Evolutionary conservation across 1,139 yeast species (phyloP), one percentile per base, ranked within the genome.

Genomic region (Magnusiomyces magnusii): DNA sequence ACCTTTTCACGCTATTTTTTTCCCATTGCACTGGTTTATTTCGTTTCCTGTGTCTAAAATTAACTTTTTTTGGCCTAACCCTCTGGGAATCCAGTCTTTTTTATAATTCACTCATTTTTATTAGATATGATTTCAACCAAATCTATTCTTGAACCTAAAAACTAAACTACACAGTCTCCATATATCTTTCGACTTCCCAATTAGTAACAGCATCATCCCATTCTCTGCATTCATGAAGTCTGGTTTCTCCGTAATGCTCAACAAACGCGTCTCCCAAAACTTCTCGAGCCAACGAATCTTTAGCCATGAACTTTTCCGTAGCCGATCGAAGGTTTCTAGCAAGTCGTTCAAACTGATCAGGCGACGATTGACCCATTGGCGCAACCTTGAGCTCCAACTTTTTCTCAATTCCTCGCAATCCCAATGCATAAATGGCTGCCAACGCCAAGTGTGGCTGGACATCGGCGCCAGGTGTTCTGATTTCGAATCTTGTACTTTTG

Each of bases 401-500:
- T 55, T 68, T 62, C 28, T 66, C 62, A 42, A 73, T 71, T 2
- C 76, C 76, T 21, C 72, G 61, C 55, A 67, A 59, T 1, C 76
- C 76, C 17, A 71, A 65, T 1, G 73, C 76, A 52, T 70, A 65
- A 36, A 73, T 65, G 21, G 75, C 76, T 3, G 75, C 67, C 60
- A 73, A 62, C 13, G 76, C 76, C 57, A 69, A 72, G 58, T 73
- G 75, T 10, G 73, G 66, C 47, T 70, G 67, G 21, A 72, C 72
- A 57, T 73, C 76, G 3, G 76, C 76, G 17, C 76, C 76, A 2
- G 76, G 76, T 13, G 74, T 72, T 21, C 76, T 66, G 31, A 73
- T 68, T 58, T 73, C 76, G 39, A 73, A 66, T 21, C 76, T 62
- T 13, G 75, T 71, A 34, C 69, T 65, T 54, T 68, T 68, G 28